These are phyloP conservation scores for Rhodosporidiobolus sp. DNA, from an alignment of 768 basidiomycete species.

Conservation along the genomic window DNA sequence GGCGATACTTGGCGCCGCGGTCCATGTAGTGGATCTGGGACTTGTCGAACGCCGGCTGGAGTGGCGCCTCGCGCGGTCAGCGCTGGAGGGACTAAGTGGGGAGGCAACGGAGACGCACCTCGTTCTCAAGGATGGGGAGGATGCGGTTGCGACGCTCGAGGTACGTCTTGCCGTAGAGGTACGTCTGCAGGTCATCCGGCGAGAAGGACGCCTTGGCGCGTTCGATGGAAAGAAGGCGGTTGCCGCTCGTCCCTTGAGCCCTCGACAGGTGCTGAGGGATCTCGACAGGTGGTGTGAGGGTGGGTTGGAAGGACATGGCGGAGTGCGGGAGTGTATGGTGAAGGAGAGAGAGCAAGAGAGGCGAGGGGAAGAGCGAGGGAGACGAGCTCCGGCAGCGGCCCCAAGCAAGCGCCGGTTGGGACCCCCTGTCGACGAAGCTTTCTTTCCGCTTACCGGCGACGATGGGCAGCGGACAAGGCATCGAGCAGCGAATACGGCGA, in stretches of 20 bases:
- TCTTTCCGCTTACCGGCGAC: too few species aligned
- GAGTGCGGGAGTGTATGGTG: not conserved
- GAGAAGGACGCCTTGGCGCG: conserved; percentile 35
- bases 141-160: conserved; percentile 34
- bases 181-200: conserved; percentile 30
- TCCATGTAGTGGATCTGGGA: conserved; percentile 41
- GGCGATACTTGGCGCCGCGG: conserved; percentile 42
- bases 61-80: not conserved
- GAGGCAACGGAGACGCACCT: conserved; percentile 12
- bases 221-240: conserved; percentile 41
- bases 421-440: too few species aligned
- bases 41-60: conserved; percentile 46
- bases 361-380: not conserved
- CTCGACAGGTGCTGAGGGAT: conserved; percentile 21
- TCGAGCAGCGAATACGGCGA: too few species aligned
- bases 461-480: too few species aligned
- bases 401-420: too few species aligned
- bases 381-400: not conserved
- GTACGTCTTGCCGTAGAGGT: conserved; percentile 30
- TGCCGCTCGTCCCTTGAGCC: conserved; percentile 30
- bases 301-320: not conserved
- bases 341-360: not conserved
- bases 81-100: too few species aligned
- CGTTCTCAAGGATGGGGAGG: conserved; percentile 33
- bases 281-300: conserved; percentile 12